Base-by-base conservation (phyloP, 306 rosid genomes). In the Cucurbita ficifolia region DNA sequence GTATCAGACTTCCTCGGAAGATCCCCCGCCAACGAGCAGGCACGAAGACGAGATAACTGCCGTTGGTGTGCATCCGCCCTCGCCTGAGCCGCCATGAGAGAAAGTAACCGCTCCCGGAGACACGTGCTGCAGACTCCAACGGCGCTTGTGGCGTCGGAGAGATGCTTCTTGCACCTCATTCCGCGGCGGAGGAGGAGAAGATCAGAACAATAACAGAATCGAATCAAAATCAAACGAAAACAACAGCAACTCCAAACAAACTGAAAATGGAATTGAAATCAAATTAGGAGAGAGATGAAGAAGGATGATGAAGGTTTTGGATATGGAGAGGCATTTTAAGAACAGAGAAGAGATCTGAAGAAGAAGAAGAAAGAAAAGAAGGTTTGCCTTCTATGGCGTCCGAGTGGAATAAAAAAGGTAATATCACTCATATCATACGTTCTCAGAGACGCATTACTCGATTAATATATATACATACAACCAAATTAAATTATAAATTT, bases 131-230 rank as follows among this genome's bases (percentile, higher is more conserved):
- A 94, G 78, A 94, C 92, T 56, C 97, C 99, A 73, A 88, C 83
- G 79, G 82, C 54, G 85, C 91, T 80, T 71, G 80, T 87, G 29
- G 11, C 64, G 82, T 95, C 99, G 48, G 79, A n/a, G 10, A 52
- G 72, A 79, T 95, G 99, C 77, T 86, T 86, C 81, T 86, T 88
- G 82, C 99, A 95, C 92, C 87, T 91, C 99, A 95, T 95, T 81
- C 68, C 67, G 19, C 45, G 24, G 43, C 67, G 43, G 67, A 8
- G 42, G 79, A 45, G 24, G 69, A 62, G 17, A 21, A 19, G 8
- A 40, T 18, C 17, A 40, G 6, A 40, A 64, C 51, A 19, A 19
- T 14, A 62, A 8, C 19, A 0, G 40, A 62, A 62, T 16, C 3
- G 11, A 61, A 36, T 16, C 0, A 6, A 42, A 42, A 10, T 0